Evolutionary conservation across 2,329 filamentous ascomycete genomes (phyloP), one percentile per base, ranked within the genome.

Genomic region (Pseudogymnoascus sp.): DNA sequence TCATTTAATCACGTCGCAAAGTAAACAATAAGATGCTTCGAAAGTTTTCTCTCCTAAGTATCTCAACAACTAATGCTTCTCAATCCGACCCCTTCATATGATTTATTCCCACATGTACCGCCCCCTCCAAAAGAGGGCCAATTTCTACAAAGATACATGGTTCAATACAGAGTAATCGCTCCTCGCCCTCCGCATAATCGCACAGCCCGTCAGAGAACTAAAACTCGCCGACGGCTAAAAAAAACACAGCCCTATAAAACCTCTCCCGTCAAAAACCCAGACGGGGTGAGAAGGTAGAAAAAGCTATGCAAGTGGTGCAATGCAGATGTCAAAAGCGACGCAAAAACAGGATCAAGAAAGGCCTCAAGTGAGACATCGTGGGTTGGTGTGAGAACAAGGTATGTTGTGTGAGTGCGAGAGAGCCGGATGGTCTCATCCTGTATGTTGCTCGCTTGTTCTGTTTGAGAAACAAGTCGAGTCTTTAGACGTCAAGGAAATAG

Each of bases 51-150:
- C 47, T 28, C 21, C 12, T 28, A 50, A 28, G 44, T 53, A 53
- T 53, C 47, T 53, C 47, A 53, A 53, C 47, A 53, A 53, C 47
- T 53, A 53, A 53, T 53, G 47, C 47, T 53, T 53, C 47, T 53
- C 47, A 53, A 53, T 53, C 47, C 23, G 23, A 31, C 47, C 47
- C 23, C 47, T 31, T 31, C 47, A 31, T 53, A 53, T 53, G 47
- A 53, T 53, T 31, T 53, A 53, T 53, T 7, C 47, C 47, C 47
- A 53, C 47, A 53, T 53, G 47, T 53, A 53, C 47, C 47, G 7
- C 23, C 47, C 47, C 16, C 28, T 7, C 28, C 8, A 12, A 53
- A 53, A 11, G 47, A 53, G n/a, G 47, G 47, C 47, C 47, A 53
- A 53, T 28, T 28, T 53, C 47, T 53, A 53, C 47, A 53, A 53